Evolutionary conservation across 345 rosid genomes (phyloP), one percentile per base, ranked within the genome.

Genomic region (Combretum micranthum): DNA sequence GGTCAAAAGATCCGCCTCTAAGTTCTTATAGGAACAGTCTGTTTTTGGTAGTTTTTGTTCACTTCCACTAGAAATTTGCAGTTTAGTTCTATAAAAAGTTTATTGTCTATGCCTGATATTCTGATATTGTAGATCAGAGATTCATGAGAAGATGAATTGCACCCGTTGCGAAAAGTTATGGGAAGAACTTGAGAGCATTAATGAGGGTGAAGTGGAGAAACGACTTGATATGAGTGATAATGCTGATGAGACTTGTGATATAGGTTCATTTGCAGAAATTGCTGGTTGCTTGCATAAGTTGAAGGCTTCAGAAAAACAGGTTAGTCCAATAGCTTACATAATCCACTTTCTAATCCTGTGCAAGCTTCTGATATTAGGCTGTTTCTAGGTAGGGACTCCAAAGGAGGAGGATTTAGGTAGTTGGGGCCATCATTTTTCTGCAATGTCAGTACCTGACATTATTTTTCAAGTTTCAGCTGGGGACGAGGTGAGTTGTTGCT

Each of bases 401-500:
- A 60, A 84, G 63, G 99, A 87, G 72, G 97, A 93, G 75, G 94
- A 93, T 75, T 71, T 93, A 64, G 72, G 74, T 46, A 80, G 82
- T 72, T 93, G 99, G 99, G 96, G 91, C 22, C 99, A 93, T 79
- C 97, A 93, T 67, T 83, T 73, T 69, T 64, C 70, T 57, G 67
- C 94, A 21, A 72, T 71, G 1, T 73, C 97, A 16, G 91, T 93
- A 50, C 97, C 99, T 25, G 99, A 93, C 70, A 46, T 72, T 56
- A 68, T 87, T 59, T 82, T 93, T 55, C 97, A 87, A 74, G 94
- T 87, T 71, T 85, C 99, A 49, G 97, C 96, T 47, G 99, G 99
- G 32, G 86, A 77, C 19, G 97, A 89, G 99, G 97, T 89, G 52
- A 52, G 63, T 22, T 19, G 47, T 48, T 67, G 12, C 17, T 60